phyloP scores from a whole-genome alignment of 106 monocot genomes.

The Gastrodia elata region DNA sequence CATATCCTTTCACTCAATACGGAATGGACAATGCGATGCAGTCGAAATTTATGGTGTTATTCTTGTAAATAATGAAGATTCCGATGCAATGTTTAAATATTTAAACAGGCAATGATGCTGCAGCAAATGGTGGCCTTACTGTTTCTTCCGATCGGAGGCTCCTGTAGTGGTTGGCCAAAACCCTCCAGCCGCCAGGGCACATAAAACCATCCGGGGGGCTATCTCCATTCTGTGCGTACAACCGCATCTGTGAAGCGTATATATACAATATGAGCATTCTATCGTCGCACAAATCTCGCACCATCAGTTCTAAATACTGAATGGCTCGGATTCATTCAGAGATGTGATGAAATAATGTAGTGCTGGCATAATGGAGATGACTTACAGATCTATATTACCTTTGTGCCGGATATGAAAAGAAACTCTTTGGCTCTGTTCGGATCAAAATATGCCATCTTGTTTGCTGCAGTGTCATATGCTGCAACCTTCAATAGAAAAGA shows the following conservation, averaged over 20 bases:
- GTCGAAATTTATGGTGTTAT: too few relatives aligned
- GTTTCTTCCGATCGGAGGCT: slow-evolving; percentile 71
- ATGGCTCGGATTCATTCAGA: too few relatives aligned
- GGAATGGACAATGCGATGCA: too few relatives aligned
- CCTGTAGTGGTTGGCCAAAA: slow-evolving; percentile 80
- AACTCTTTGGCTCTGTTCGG: slow-evolving; percentile 89
- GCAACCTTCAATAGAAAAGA: slow-evolving; percentile 79
- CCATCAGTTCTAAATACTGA: too few relatives aligned
- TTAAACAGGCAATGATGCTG: slow-evolving; percentile 25
- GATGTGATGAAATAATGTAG: too few relatives aligned
- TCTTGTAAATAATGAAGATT: too few relatives aligned
- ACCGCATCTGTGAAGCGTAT: slow-evolving; percentile 60
- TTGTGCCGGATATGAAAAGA: slow-evolving; percentile 96
- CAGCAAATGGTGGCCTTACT: slow-evolving; percentile 20
- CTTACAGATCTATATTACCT: too few relatives aligned
- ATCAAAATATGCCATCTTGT: slow-evolving; percentile 98
- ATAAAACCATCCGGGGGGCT: slow-evolving; percentile 94
- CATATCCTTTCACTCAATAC: too few relatives aligned
- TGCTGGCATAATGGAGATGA: too few relatives aligned
- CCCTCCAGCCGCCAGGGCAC: slow-evolving; percentile 92
- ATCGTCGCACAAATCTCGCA: too few relatives aligned
- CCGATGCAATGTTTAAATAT: too few relatives aligned
- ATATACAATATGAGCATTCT: too few relatives aligned
- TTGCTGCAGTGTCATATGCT: slow-evolving; percentile 67
- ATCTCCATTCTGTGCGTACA: slow-evolving; percentile 73